These are phyloP conservation scores for Blastobotrys elegans DNA, from an alignment of 1,139 yeast genomes.

Conservation along the genomic window DNA sequence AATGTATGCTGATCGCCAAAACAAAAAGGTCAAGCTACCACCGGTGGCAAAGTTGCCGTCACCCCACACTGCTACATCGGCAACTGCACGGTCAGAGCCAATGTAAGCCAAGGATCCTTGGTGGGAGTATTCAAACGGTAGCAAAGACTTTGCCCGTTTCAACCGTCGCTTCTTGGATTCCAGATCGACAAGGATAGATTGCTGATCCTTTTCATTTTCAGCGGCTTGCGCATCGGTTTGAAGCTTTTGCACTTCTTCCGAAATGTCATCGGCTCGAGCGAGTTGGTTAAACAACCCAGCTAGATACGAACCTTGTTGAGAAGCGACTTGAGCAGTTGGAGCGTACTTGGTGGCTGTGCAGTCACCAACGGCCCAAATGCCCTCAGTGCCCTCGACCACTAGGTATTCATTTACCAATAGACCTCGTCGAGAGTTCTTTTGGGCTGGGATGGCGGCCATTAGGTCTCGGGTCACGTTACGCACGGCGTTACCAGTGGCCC, in stretches of 20 bases:
- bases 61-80: conserved; percentile 78
- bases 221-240: conserved; percentile 39
- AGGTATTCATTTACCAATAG: conserved; percentile 76
- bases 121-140: conserved; percentile 61
- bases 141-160: conserved; percentile 64
- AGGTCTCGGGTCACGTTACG: conserved; percentile 69
- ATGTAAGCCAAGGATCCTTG: conserved; percentile 62
- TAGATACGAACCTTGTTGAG: conserved; percentile 85
- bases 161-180: conserved; percentile 38
- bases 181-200: conserved; percentile 33
- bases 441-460: conserved; percentile 68
- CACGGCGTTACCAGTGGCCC: conserved; percentile 98
- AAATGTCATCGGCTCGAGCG: conserved; percentile 61
- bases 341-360: conserved; percentile 87
- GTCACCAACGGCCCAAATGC: conserved; percentile 88
- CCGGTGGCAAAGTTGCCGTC: conserved; percentile 81
- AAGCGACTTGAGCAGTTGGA: conserved; percentile 97
- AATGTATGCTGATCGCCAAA: conserved; percentile 93
- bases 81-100: conserved; percentile 91
- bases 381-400: conserved; percentile 77
- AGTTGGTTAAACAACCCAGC: conserved; percentile 66
- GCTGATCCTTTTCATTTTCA: conserved; percentile 30
- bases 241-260: conserved; percentile 39
- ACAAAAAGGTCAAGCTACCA: conserved; percentile 79
- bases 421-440: conserved; percentile 86